phyloP scores from a whole-genome alignment of 306 rosid genomes.

The Vicia faba region DNA sequence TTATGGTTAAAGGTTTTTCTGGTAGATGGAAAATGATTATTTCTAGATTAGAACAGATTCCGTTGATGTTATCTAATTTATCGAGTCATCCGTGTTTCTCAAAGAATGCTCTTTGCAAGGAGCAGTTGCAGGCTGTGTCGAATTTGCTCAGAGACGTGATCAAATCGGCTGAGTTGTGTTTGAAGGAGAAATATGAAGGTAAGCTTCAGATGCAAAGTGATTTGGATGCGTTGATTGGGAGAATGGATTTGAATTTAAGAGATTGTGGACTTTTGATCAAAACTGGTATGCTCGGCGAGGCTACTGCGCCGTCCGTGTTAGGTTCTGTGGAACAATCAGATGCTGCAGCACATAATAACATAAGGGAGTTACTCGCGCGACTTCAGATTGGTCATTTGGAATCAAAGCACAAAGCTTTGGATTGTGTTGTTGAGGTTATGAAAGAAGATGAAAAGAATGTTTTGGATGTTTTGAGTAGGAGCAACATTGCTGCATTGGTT shows the following conservation, averaged over 20 bases:
- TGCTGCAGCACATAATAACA: conserved; percentile 42
- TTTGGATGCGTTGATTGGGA: conserved; percentile 73
- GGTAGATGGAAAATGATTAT: conserved; percentile 87
- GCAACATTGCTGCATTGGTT: conserved; percentile 76
- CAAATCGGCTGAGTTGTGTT: conserved; percentile 62
- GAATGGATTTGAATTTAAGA: conserved; percentile 78
- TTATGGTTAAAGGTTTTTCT: conserved; percentile 69
- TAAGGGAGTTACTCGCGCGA: conserved; percentile 78
- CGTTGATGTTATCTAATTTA: conserved; percentile 69
- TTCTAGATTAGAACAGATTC: conserved; percentile 80
- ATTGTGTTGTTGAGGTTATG: conserved; percentile 73
- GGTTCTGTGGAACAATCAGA: conserved; percentile 55
- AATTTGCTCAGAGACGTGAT: conserved; percentile 56
- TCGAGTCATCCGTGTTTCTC: conserved; percentile 93
- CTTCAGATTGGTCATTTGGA: conserved; percentile 93
- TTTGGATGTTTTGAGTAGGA: conserved; percentile 60
- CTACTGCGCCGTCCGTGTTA: conserved; percentile 45
- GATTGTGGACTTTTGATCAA: conserved; percentile 86
- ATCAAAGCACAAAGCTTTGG: conserved; percentile 76
- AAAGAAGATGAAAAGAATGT: conserved; percentile 81
- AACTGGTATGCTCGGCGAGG: conserved; percentile 94
- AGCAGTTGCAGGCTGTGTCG: conserved; percentile 79
- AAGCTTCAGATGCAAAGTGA: conserved; percentile 93
- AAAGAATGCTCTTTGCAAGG: conserved; percentile 84
- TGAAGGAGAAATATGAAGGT: conserved; percentile 74